Evolutionary conservation across 179 eudicot genomes (phyloP).

Genomic region (Drosera spatulata): DNA sequence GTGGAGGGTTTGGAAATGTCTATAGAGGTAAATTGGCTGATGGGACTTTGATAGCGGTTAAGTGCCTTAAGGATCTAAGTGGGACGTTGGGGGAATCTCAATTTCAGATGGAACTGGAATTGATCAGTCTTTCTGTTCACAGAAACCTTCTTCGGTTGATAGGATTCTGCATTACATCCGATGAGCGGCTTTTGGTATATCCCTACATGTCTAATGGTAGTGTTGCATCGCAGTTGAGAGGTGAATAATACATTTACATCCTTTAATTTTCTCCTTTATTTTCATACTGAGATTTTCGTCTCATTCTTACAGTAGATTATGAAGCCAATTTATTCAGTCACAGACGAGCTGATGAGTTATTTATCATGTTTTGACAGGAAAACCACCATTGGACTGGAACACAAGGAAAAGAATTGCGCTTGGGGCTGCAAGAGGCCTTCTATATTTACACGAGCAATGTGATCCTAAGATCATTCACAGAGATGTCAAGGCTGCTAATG

Average conservation of each 20-base stretch:
- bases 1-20: slow-evolving; percentile 91
- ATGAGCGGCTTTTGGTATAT: slow-evolving; percentile 73
- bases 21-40: slow-evolving; percentile 69
- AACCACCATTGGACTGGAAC: slow-evolving; percentile 80
- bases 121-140: slow-evolving; percentile 89
- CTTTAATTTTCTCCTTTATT: slow-evolving; percentile 1
- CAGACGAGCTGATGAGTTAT: neutral
- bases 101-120: slow-evolving; percentile 75
- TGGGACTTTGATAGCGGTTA: slow-evolving; percentile 73
- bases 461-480: slow-evolving; percentile 91
- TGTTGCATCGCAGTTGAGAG: slow-evolving; percentile 84
- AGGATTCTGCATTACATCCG: slow-evolving; percentile 67
- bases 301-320: neutral
- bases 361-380: slow-evolving; percentile 28
- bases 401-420: slow-evolving; percentile 82
- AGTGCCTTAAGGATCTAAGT: slow-evolving; percentile 60
- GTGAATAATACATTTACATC: slow-evolving; percentile 22
- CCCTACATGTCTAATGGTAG: slow-evolving; percentile 97
- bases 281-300: neutral
- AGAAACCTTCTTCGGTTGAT: slow-evolving; percentile 65
- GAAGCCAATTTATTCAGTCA: no score
- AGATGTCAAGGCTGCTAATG: slow-evolving; percentile 90
- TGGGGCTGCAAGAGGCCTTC: slow-evolving; percentile 77
- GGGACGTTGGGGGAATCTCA: slow-evolving; percentile 80
- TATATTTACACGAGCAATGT: slow-evolving; percentile 92